phyloP scores from a whole-genome alignment of 176 grass and related monocot genomes.

The Zoysia pacifica region DNA sequence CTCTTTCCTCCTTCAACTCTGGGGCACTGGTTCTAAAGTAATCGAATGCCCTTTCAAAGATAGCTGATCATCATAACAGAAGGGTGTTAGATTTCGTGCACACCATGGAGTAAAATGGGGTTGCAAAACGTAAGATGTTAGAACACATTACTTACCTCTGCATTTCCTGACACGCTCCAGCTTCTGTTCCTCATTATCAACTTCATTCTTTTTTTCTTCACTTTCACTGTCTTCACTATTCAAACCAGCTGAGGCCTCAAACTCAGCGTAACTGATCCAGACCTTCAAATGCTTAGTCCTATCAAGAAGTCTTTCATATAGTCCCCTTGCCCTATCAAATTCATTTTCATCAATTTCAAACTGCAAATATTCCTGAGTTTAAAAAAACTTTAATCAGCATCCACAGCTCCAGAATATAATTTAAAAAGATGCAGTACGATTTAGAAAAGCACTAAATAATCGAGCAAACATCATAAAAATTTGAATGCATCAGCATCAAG shows the following conservation, averaged over 20 bases:
- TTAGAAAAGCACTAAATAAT: too few relatives aligned
- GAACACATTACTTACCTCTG: conserved; percentile 52
- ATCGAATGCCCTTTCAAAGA: conserved; percentile 84
- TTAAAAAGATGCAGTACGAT: too few relatives aligned
- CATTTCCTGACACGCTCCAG: conserved; percentile 43
- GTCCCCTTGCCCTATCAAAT: conserved; percentile 61
- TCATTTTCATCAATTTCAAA: conserved; percentile 83
- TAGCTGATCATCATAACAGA: conserved; percentile 42
- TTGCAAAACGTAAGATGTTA: not conserved
- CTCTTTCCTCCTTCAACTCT: conserved; percentile 90
- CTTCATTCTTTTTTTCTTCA: too few relatives aligned
- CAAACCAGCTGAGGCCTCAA: conserved; percentile 71
- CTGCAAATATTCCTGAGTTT: conserved; percentile 69
- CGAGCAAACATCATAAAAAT: not conserved
- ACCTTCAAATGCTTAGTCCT: conserved; percentile 87
- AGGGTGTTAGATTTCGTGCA: not conserved
- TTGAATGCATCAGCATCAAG: conserved; percentile 7
- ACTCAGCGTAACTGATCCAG: conserved; percentile 89
- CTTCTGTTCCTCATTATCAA: not conserved
- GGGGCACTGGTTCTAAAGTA: conserved; percentile 68
- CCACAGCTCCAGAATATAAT: too few relatives aligned
- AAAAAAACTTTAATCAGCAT: too few relatives aligned
- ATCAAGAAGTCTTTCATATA: conserved; percentile 83
- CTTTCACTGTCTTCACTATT: conserved; percentile 39
- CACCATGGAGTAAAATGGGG: not conserved